Base-by-base conservation (phyloP, 2,329 filamentous ascomycete genomes). In the Monosporascus ibericus region DNA sequence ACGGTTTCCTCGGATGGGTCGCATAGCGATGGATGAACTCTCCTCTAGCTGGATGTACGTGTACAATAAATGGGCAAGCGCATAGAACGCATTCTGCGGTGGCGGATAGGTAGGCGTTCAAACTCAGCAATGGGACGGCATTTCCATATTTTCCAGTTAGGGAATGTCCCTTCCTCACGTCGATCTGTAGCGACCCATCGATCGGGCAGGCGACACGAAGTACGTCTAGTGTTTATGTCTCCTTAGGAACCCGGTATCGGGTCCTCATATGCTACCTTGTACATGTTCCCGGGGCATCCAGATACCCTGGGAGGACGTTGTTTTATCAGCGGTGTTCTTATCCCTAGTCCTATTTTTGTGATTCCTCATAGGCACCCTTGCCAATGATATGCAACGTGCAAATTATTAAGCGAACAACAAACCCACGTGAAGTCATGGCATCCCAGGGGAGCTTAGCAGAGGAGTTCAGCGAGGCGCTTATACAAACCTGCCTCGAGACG, bases 11-110 rank as follows among this genome's bases (percentile, higher is more conserved):
- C 42, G 51, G 57, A 55, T 60, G 64, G 60, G 61, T 61, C 53
- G 68, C 65, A 69, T 75, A 70, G 69, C 68, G 70, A 74, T 70
- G 70, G 72, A 75, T 70, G 70, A 76, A 79, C 75, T 76, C 77
- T 77, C 73, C 75, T 77, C 76, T 69, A 67, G 64, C 71, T 72
- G 69, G 71, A 68, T 65, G 68, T 58, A 54, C 70, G 64, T 79
- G 75, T 78, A 79, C 71, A 76, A 70, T 78, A 78, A 68, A 70
- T 65, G 64, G 69, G 68, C 63, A 69, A 69, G 69, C 72, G 70
- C 70, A 74, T 75, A 75, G 72, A 75, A 71, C 67, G 69, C 61
- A 62, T 58, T 59, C 56, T 57, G 52, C 55, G 55, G 64, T 53
- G 57, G 58, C 56, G 63, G 63, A 60, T 63, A 55, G 65, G 61